These are phyloP conservation scores for Tuber melanosporum DNA, from an alignment of 495 filamentous ascomycete species.

Conservation along the genomic window DNA sequence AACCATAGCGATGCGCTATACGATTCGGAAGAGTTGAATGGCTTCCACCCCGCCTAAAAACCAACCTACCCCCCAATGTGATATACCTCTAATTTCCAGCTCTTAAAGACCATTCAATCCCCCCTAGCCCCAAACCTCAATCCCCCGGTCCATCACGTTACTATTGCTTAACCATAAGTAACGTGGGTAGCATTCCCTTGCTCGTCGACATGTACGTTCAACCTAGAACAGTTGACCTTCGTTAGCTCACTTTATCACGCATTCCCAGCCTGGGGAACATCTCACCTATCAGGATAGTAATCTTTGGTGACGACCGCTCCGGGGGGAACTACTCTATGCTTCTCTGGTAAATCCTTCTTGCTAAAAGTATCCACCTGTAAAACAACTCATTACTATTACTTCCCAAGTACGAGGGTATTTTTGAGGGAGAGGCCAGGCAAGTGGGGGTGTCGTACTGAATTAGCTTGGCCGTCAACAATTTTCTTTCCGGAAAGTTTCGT, in stretches of 20 bases:
- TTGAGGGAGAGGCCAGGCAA: background rate
- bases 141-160: background rate
- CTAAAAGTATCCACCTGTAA: conserved; percentile 17
- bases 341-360: conserved; percentile 28
- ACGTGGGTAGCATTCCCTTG: conserved; percentile 30
- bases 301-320: conserved; percentile 24
- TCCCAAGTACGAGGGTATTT: background rate
- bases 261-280: no score
- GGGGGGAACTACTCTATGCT: conserved; percentile 30
- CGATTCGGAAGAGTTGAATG: background rate
- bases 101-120: background rate
- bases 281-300: conserved; percentile 29
- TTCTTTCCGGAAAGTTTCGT: conserved; percentile 31
- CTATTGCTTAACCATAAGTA: conserved; percentile 11
- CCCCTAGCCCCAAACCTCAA: background rate
- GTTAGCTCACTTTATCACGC: background rate
- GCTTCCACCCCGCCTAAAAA: background rate
- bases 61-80: background rate
- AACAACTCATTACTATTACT: background rate
- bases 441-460: conserved; percentile 12
- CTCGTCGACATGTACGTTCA: conserved; percentile 36
- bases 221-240: conserved; percentile 15
- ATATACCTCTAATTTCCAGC: background rate
- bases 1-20: background rate
- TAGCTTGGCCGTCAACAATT: conserved; percentile 14